Base-by-base conservation (phyloP, 2,329 filamentous ascomycete genomes). In the Stylonectria norvegica region DNA sequence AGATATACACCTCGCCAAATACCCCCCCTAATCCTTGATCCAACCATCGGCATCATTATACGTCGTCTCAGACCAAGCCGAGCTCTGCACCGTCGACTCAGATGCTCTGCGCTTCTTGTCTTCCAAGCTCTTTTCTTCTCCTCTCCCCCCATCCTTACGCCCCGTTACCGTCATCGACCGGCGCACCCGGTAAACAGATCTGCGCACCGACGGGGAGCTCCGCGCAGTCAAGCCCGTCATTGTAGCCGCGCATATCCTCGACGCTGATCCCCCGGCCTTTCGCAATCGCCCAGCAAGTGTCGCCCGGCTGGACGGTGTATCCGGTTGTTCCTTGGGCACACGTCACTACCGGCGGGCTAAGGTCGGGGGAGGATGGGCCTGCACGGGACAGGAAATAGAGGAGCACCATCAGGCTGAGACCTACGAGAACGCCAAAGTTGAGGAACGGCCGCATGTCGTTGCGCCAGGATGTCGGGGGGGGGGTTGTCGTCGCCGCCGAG, bases 401-500 rank as follows among this genome's bases (percentile, higher is more conserved):
- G 30, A 80, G 50, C 14, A 69, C 55, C 22, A 79, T 53, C 34
- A 81, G 58, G 43, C 70, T 73, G 12, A 78, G 51, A 4, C 75
- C 63, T 38, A 78, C 65, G 23, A 81, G 57, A 45, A 79, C 58
- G 38, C 74, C 75, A 59, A 79, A 81, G 54, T 79, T 79, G 53
- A 81, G 64, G 48, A 81, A 62, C n/a, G 73, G 73, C 63, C 67
- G 69, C 62, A 75, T 63, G 43, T 75, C 71, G 22, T 69, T 66
- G 20, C 76, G 67, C 69, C 76, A 73, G 5, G 76, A 72, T 20
- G 62, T 60, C 27, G n/a, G n/a, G n/a, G n/a, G n/a, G n/a, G n/a
- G n/a, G n/a, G n/a, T n/a, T n/a, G n/a, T n/a, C n/a, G n/a, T n/a
- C n/a, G n/a, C n/a, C n/a, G n/a, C n/a, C n/a, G 17, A 67, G 53